Percentiles rank a stretch among this genome's conserved stretches.
Evolutionary conservation across 768 basidiomycete species (phyloP).

Genomic region (Brasilioporus rufonigricans): DNA sequence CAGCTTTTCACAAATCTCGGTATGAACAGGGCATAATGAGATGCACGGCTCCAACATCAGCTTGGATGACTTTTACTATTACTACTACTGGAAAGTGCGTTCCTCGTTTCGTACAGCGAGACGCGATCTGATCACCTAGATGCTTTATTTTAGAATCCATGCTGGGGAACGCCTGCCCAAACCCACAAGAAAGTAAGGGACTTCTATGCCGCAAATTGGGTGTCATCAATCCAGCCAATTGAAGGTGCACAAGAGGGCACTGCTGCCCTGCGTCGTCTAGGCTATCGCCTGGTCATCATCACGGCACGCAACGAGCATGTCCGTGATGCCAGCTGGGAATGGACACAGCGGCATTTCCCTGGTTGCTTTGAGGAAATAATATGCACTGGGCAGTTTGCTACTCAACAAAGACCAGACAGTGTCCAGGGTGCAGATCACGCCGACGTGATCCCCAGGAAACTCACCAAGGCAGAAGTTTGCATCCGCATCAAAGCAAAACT

Average conservation of each 20-base stretch:
- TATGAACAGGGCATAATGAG: constrained; percentile 61
- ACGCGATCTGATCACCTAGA: not conserved
- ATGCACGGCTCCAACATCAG: constrained; percentile 53
- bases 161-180: constrained; percentile 60
- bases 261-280: constrained; percentile 54
- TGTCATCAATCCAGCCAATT: constrained; percentile 50
- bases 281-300: constrained; percentile 68
- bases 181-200: constrained; percentile 57
- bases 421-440: constrained; percentile 16
- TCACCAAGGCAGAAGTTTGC: constrained; percentile 75
- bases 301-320: constrained; percentile 65
- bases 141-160: constrained; percentile 38
- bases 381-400: constrained; percentile 72
- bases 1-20: not conserved
- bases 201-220: constrained; percentile 53
- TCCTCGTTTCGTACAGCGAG: not conserved
- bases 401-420: constrained; percentile 35
- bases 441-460: constrained; percentile 46
- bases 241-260: constrained; percentile 61
- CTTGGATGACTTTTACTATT: constrained; percentile 61
- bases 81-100: constrained; percentile 73
- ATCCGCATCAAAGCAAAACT: constrained; percentile 58
- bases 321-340: constrained; percentile 59
- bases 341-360: constrained; percentile 66
- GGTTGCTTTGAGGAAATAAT: constrained; percentile 61